Conservation (phyloP, 352 stramenopile species). For the Pythium rishiriense region DNA sequence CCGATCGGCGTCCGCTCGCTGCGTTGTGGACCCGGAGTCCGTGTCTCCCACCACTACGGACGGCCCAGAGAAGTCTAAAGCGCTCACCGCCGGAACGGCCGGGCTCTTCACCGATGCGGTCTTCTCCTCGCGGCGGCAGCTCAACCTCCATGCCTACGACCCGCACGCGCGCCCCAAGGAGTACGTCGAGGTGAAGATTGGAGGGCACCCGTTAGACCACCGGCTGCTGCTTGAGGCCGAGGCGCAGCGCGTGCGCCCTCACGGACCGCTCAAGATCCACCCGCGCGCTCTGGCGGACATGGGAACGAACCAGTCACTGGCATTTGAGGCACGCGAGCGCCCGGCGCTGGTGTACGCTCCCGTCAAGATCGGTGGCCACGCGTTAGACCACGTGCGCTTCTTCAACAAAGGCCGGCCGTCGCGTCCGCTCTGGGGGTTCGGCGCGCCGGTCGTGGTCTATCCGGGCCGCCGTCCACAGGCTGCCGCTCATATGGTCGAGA, state of each 20-base stretch:
- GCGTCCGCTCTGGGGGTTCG: conserved; percentile 51
- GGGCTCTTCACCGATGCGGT: neutral
- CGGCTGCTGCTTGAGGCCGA: conserved; percentile 38
- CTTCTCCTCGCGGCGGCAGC: conserved; percentile 32
- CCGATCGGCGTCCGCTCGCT: neutral
- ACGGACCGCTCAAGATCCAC: conserved; percentile 21
- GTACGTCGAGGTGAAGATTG: conserved; percentile 79
- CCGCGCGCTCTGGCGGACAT: neutral
- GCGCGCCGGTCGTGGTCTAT: conserved; percentile 3
- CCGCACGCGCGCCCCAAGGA: conserved; percentile 10
- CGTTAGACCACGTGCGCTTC: conserved; percentile 77
- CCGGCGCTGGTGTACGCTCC: conserved; percentile 54
- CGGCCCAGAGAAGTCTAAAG: neutral
- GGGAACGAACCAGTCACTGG: conserved; percentile 34
- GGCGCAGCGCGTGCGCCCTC: conserved; percentile 4
- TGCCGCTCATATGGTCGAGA: neutral
- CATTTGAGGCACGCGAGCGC: conserved; percentile 38
- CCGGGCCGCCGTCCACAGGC: neutral
- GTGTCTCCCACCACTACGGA: neutral
- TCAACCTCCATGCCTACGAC: conserved; percentile 67
- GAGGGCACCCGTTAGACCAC: conserved; percentile 64
- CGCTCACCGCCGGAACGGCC: neutral
- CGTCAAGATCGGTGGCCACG: conserved; percentile 78
- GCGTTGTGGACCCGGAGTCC: neutral
- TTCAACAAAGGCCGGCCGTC: conserved; percentile 59